Conservation (phyloP, 179 eudicot species). For the Drosera spatulata region DNA sequence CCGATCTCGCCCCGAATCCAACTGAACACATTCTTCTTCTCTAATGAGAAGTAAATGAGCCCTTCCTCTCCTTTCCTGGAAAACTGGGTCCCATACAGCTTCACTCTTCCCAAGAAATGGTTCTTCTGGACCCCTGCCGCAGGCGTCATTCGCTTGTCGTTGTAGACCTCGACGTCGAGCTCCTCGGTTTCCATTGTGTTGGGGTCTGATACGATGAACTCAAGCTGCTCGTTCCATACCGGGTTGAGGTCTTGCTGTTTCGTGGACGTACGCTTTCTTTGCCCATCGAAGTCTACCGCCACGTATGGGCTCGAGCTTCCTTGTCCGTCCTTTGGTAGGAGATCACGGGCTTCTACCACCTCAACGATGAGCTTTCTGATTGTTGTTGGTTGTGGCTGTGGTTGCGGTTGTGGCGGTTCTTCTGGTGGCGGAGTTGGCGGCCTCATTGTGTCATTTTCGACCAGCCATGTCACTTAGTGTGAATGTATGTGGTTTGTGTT, state of each 20-base stretch:
- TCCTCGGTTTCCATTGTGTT: constrained; percentile 78
- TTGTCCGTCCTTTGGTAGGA: constrained; percentile 92
- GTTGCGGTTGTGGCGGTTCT: not conserved
- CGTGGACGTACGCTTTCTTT: constrained; percentile 57
- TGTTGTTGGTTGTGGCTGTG: constrained; percentile 17
- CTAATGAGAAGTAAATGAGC: constrained; percentile 55
- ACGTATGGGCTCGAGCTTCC: constrained; percentile 93
- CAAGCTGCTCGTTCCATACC: constrained; percentile 64
- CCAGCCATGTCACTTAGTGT: too few relatives aligned
- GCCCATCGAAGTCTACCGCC: constrained; percentile 81
- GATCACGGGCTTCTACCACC: constrained; percentile 66
- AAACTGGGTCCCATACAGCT: constrained; percentile 76
- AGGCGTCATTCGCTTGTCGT: constrained; percentile 46
- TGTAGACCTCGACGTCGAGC: constrained; percentile 66
- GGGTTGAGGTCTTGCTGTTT: constrained; percentile 61
- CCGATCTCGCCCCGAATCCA: constrained; percentile 93
- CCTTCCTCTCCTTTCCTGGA: constrained; percentile 67
- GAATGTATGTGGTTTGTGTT: too few relatives aligned
- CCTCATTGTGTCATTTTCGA: constrained; percentile 21
- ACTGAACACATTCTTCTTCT: constrained; percentile 93
- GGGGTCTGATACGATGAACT: constrained; percentile 67
- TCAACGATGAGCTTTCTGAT: constrained; percentile 53
- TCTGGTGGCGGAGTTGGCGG: constrained; percentile 13
- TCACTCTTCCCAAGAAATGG: constrained; percentile 84
- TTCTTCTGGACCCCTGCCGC: constrained; percentile 50